These are phyloP conservation scores for Escovopsis sp. DNA, from an alignment of 2,329 filamentous ascomycete species.

Conservation along the genomic window DNA sequence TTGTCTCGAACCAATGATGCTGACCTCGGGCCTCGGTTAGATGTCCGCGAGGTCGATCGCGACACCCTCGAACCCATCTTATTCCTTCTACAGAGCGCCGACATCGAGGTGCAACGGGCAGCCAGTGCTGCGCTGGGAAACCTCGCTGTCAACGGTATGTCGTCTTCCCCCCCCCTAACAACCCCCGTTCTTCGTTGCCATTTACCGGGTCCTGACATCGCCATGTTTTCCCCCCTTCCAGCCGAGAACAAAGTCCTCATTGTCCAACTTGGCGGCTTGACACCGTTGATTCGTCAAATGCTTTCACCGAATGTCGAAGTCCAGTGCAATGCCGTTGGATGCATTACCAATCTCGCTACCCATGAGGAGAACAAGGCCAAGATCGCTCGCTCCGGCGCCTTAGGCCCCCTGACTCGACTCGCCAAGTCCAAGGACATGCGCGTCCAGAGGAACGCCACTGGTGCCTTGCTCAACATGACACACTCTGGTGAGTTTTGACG, in stretches of 20 bases:
- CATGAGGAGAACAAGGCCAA: constrained; percentile 99
- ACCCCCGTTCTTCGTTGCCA: neutral
- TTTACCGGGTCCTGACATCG: constrained; percentile 1
- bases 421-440: constrained; percentile 98
- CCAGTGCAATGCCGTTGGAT: constrained; percentile 96
- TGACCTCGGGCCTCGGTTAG: constrained; percentile 28
- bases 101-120: constrained; percentile 93
- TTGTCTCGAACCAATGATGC: neutral
- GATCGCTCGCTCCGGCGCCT: constrained; percentile 85
- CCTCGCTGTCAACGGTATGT: constrained; percentile 85
- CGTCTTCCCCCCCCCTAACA: neutral
- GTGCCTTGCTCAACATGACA: constrained; percentile 95
- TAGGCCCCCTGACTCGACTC: constrained; percentile 77
- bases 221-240: constrained; percentile 36
- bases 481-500: constrained; percentile 80
- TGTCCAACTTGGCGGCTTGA: constrained; percentile 77
- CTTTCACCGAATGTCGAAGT: constrained; percentile 96
- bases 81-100: constrained; percentile 82
- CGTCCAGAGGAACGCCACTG: constrained; percentile 93
- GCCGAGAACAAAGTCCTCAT: constrained; percentile 97
- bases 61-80: constrained; percentile 93
- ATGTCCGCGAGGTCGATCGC: constrained; percentile 90
- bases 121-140: constrained; percentile 94
- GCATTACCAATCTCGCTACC: constrained; percentile 94
- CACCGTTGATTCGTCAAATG: constrained; percentile 93